Conservation (phyloP, 139 green algal genomes). For the Chlorella sp. region DNA sequence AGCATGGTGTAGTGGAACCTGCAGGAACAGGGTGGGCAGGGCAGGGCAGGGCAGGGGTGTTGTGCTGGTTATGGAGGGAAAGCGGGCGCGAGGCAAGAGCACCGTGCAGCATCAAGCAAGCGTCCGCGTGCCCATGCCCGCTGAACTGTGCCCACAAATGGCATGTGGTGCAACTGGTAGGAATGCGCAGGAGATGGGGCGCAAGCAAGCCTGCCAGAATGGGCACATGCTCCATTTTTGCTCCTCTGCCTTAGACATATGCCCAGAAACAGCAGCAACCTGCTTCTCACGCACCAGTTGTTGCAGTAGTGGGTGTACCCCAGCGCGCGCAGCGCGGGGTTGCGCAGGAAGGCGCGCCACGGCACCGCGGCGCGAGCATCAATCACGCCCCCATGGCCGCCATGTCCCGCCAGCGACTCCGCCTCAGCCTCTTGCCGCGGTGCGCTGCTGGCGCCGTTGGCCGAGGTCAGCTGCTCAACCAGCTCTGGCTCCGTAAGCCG, state of each 20-base stretch:
- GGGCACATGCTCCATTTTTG: no score
- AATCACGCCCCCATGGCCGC: conserved; percentile 23
- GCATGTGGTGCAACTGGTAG: no score
- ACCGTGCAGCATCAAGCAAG: no score
- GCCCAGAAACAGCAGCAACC: no score
- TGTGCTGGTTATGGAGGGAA: not conserved
- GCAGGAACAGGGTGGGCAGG: conserved; percentile 4
- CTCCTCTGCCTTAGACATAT: no score
- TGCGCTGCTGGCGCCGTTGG: not conserved
- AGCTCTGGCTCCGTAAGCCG: conserved; percentile 49
- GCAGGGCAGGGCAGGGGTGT: not conserved
- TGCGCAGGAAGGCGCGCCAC: conserved; percentile 88
- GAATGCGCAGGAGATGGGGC: no score
- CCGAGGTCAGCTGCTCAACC: conserved; percentile 24
- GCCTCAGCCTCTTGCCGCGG: not conserved
- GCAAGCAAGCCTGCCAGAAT: no score
- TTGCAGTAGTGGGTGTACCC: conserved; percentile 96
- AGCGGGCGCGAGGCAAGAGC: no score
- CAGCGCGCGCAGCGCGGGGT: conserved; percentile 77
- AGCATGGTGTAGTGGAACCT: conserved; percentile 95
- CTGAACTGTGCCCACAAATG: no score
- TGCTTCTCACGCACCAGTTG: conserved; percentile 93
- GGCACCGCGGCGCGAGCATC: conserved; percentile 61
- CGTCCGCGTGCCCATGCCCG: no score
- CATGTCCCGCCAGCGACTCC: not conserved